These are phyloP conservation scores for Choiromyces venosus DNA, from an alignment of 495 filamentous ascomycete genomes.

Conservation along the genomic window DNA sequence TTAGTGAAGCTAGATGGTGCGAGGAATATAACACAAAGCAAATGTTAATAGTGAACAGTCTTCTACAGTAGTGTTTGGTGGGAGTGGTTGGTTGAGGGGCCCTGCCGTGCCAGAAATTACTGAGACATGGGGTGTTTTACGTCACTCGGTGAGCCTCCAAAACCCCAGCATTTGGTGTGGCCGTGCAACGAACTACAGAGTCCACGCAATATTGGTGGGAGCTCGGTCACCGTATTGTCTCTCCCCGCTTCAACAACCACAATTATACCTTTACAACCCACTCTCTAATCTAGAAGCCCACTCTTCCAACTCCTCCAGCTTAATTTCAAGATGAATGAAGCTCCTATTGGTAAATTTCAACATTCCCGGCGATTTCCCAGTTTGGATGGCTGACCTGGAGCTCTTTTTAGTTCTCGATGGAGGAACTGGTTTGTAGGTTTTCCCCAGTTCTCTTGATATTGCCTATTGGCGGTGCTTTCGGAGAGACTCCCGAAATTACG, in stretches of 20 bases:
- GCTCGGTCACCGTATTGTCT: neutral
- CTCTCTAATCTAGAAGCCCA: neutral
- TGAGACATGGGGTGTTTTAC: neutral
- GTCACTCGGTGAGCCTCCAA: neutral
- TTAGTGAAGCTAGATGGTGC: neutral
- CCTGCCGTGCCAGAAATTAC: neutral
- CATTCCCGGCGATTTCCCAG: conserved; percentile 36
- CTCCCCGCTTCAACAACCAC: neutral
- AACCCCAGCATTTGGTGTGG: neutral
- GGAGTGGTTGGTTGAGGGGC: neutral
- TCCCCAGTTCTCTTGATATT: conserved; percentile 13
- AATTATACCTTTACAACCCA: neutral
- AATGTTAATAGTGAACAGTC: neutral
- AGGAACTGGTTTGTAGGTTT: conserved; percentile 77
- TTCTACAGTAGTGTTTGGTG: neutral
- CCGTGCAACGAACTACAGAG: neutral
- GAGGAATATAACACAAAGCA: neutral
- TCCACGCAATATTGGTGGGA: neutral
- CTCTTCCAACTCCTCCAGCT: neutral
- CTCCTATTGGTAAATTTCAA: conserved; percentile 60
- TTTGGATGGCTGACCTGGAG: conserved; percentile 33
- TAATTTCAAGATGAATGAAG: conserved; percentile 55
- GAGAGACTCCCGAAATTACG: neutral
- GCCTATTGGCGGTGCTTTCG: conserved; percentile 4
- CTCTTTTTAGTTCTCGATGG: conserved; percentile 82